Evolutionary conservation across 2,329 filamentous ascomycete genomes (phyloP).

Genomic region (Colletotrichum agaves): DNA sequence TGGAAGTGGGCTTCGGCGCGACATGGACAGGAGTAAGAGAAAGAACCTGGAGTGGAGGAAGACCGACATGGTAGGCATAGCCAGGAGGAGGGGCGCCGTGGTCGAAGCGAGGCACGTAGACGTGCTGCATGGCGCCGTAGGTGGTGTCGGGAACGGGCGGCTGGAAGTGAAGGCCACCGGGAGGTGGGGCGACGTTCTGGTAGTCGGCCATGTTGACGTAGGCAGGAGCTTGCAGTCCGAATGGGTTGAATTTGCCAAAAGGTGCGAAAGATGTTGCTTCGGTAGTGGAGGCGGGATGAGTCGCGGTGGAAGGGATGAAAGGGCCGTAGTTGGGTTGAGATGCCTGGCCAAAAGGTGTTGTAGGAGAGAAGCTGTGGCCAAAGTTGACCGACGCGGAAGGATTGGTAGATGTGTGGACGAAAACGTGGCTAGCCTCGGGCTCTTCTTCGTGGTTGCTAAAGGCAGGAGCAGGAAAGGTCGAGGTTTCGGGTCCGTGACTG

Average conservation of each 20-base stretch:
- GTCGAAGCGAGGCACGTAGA: constrained; percentile 66
- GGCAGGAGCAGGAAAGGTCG: constrained; percentile 17
- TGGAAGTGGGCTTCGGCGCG: constrained; percentile 9
- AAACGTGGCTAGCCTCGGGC: constrained; percentile 3
- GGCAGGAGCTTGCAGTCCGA: constrained; percentile 35
- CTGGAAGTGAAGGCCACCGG: constrained; percentile 62
- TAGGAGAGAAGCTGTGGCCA: constrained; percentile 4
- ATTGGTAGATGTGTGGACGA: constrained; percentile 32
- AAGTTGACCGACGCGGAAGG: constrained; percentile 31
- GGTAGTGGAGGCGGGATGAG: constrained; percentile 17
- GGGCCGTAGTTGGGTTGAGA: constrained; percentile 33
- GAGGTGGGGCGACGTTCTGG: constrained; percentile 54
- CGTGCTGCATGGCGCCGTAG: constrained; percentile 64
- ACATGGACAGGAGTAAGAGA: constrained; percentile 28
- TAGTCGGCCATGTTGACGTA: constrained; percentile 52
- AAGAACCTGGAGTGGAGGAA: constrained; percentile 45
- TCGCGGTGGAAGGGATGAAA: constrained; percentile 36
- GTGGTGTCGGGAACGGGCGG: constrained; percentile 69
- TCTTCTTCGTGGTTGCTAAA: background rate
- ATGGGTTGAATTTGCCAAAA: constrained; percentile 31
- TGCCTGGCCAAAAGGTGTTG: constrained; percentile 15
- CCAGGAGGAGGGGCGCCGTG: constrained; percentile 41
- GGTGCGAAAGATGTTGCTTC: constrained; percentile 28
- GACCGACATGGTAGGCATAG: constrained; percentile 47
- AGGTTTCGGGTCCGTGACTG: constrained; percentile 17